phyloP scores from a whole-genome alignment of 768 basidiomycete genomes.

The Naganishia friedmannii region DNA sequence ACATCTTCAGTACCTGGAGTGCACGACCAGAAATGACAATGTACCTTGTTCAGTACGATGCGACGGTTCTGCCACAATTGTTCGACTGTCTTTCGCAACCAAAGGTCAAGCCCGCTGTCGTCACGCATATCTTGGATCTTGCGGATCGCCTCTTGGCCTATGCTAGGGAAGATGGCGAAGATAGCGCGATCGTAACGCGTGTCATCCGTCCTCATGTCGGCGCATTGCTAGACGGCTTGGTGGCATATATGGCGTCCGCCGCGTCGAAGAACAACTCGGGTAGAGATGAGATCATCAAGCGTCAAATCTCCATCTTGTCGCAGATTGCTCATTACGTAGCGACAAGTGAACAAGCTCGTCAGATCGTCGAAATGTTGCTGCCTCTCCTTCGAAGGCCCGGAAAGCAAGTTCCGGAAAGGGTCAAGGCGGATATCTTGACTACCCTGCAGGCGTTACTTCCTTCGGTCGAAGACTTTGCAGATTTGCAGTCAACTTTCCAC shows the following conservation, averaged over 20 bases:
- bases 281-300: slow-evolving; percentile 62
- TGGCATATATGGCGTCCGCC: slow-evolving; percentile 66
- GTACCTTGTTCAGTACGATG: slow-evolving; percentile 70
- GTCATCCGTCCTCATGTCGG: slow-evolving; percentile 71
- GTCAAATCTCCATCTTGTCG: slow-evolving; percentile 78
- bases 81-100: slow-evolving; percentile 76
- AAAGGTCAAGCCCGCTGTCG: slow-evolving; percentile 81
- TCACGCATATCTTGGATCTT: slow-evolving; percentile 78
- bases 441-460: slow-evolving; percentile 64
- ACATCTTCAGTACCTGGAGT: slow-evolving; percentile 78
- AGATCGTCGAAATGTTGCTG: slow-evolving; percentile 67
- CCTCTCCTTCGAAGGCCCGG: slow-evolving; percentile 76
- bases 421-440: slow-evolving; percentile 75
- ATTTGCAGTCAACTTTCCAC: slow-evolving; percentile 44
- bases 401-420: slow-evolving; percentile 75
- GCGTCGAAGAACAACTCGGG: slow-evolving; percentile 48
- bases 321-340: slow-evolving; percentile 70
- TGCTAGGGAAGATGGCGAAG: slow-evolving; percentile 55
- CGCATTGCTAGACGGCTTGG: slow-evolving; percentile 67
- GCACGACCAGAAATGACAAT: slow-evolving; percentile 59
- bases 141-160: slow-evolving; percentile 65
- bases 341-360: slow-evolving; percentile 68
- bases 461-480: slow-evolving; percentile 56
- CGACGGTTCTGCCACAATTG: slow-evolving; percentile 67
- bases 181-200: slow-evolving; percentile 54